A percentile compares a stretch with the other conserved stretches of the same genome.
These are phyloP conservation scores for Serendipita sp. DNA, from an alignment of 1,284 basidiomycete genomes.

Conservation along the genomic window DNA sequence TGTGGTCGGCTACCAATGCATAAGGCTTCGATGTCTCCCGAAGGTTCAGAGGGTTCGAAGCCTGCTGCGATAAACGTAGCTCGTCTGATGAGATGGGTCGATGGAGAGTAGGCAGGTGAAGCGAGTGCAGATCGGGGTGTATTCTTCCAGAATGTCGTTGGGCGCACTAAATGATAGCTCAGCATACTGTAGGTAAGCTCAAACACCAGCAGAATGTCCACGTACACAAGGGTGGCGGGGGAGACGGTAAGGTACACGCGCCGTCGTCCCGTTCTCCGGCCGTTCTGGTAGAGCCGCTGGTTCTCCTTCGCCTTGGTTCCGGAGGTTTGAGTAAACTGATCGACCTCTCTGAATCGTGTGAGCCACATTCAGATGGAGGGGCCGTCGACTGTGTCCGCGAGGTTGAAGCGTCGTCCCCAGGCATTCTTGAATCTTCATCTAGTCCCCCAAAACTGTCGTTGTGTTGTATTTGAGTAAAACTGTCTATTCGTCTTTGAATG, in stretches of 20 bases:
- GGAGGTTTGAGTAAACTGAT: conserved; percentile 4
- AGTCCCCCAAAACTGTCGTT: not conserved
- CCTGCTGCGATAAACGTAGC: conserved; percentile 62
- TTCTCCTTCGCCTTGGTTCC: not conserved
- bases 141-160: conserved; percentile 59
- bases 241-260: not conserved
- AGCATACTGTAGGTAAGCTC: not conserved
- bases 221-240: conserved; percentile 10
- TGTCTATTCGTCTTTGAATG: not conserved
- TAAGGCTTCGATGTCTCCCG: not conserved
- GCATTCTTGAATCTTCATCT: not conserved
- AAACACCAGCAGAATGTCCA: not conserved
- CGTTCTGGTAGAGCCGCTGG: not conserved
- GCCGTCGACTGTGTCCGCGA: not conserved
- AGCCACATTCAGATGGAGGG: conserved; percentile 5
- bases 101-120: conserved; percentile 49
- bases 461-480: not conserved
- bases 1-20: not conserved
- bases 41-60: conserved; percentile 23
- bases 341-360: not conserved
- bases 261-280: conserved; percentile 6
- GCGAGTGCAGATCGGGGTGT: conserved; percentile 50
- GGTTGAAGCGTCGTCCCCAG: not conserved
- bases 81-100: conserved; percentile 50
- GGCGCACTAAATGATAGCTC: conserved; percentile 31